Evolutionary conservation across 768 basidiomycete genomes (phyloP).

Genomic region (Xanthoconium stramineum): DNA sequence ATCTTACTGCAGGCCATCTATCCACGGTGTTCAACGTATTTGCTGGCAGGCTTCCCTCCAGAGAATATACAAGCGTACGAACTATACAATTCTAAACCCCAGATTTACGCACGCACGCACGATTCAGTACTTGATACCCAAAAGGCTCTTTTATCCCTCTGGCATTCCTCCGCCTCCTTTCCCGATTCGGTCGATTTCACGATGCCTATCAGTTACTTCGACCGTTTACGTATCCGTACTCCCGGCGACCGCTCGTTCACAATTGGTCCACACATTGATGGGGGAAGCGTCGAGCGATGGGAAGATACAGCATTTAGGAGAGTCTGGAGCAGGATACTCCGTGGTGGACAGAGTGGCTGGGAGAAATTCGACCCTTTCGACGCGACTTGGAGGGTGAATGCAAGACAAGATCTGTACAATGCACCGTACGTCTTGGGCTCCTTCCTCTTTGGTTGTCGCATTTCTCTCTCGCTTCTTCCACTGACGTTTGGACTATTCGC

Average conservation of each 20-base stretch:
- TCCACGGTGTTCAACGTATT: background rate
- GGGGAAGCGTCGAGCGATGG: constrained; percentile 55
- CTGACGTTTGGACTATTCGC: background rate
- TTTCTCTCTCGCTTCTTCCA: background rate
- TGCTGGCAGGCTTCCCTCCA: constrained; percentile 54
- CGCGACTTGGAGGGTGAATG: constrained; percentile 42
- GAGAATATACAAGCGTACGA: constrained; percentile 72
- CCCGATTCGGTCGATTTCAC: constrained; percentile 44
- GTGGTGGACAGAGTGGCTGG: constrained; percentile 41
- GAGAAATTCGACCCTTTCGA: constrained; percentile 49
- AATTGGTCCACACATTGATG: constrained; percentile 59
- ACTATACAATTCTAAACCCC: constrained; percentile 64
- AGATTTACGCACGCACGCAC: constrained; percentile 68
- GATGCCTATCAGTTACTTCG: constrained; percentile 72
- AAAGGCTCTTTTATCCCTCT: constrained; percentile 52
- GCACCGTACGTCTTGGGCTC: constrained; percentile 38
- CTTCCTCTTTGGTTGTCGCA: background rate
- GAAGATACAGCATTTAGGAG: constrained; percentile 43
- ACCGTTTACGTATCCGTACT: constrained; percentile 68
- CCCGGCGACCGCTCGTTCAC: constrained; percentile 70
- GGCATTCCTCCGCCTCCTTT: constrained; percentile 42
- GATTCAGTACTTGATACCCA: constrained; percentile 57
- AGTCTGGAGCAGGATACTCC: constrained; percentile 44
- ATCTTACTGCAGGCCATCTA: background rate
- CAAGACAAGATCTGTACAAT: constrained; percentile 61